Percentiles rank a stretch among this genome's conserved stretches.
phyloP scores from a whole-genome alignment of 805 yeast species.

The Candida awuae region DNA sequence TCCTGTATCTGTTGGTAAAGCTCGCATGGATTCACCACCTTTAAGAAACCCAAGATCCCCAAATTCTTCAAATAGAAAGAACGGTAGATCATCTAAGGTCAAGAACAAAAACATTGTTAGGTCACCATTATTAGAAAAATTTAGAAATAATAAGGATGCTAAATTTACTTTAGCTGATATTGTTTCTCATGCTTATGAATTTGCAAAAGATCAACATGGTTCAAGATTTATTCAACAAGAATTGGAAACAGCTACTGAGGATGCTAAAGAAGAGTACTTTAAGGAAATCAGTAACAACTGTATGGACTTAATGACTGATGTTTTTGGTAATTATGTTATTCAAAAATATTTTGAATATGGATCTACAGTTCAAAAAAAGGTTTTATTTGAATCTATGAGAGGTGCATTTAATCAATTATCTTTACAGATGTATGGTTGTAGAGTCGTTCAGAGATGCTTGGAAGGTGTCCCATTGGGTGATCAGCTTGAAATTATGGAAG shows the following conservation, averaged over 20 bases:
- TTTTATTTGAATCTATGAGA: constrained; percentile 61
- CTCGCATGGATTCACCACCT: constrained; percentile 5
- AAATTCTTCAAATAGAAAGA: constrained; percentile 9
- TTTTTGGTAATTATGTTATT: constrained; percentile 94
- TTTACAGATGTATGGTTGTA: constrained; percentile 94
- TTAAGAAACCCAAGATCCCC: constrained; percentile 1
- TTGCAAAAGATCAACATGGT: constrained; percentile 94
- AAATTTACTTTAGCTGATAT: constrained; percentile 65
- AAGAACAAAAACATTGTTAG: constrained; percentile 47
- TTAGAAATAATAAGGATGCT: constrained; percentile 57
- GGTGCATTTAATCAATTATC: constrained; percentile 71
- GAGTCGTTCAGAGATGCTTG: constrained; percentile 92
- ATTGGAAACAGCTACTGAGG: constrained; percentile 54
- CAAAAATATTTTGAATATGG: constrained; percentile 91
- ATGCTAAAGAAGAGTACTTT: constrained; percentile 71
- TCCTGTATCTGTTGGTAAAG: not conserved
- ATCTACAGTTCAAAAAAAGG: constrained; percentile 54
- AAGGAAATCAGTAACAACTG: constrained; percentile 72
- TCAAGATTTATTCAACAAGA: constrained; percentile 93
- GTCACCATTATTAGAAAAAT: constrained; percentile 78
- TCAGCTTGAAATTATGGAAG: constrained; percentile 61
- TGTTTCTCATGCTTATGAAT: constrained; percentile 81
- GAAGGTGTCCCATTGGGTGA: constrained; percentile 60
- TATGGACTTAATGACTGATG: constrained; percentile 84
- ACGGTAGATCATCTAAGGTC: constrained; percentile 18